A percentile compares a stretch with the other conserved stretches of the same genome.
Conservation (phyloP, 495 filamentous ascomycete genomes). For the Halenospora varia region DNA sequence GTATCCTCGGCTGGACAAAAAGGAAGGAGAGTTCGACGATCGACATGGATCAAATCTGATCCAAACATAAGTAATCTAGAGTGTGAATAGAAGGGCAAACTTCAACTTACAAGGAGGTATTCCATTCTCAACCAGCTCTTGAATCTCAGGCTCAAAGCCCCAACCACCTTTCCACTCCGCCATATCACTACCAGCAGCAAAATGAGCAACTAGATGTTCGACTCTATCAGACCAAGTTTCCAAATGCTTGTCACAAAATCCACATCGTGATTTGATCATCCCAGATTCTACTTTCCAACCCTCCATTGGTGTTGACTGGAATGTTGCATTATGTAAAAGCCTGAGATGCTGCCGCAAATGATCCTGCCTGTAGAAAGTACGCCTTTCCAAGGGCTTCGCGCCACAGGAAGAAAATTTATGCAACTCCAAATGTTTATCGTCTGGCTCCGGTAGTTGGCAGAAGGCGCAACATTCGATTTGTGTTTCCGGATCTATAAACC, state of each 20-base stretch:
- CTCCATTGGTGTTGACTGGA: background rate
- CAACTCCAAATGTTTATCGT: background rate
- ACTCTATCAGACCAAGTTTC: constrained; percentile 28
- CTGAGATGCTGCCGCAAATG: background rate
- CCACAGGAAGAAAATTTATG: background rate
- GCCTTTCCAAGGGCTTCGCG: background rate
- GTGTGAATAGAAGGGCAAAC: background rate
- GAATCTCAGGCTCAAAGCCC: constrained; percentile 55
- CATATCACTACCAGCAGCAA: constrained; percentile 59
- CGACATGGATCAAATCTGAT: constrained; percentile 47
- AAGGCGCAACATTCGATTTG: background rate
- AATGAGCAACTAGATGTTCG: constrained; percentile 62
- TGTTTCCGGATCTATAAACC: background rate
- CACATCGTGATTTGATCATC: background rate
- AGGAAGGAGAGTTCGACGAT: constrained; percentile 42
- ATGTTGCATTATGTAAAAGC: background rate
- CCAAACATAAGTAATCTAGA: background rate
- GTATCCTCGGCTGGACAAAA: constrained; percentile 33
- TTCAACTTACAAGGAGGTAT: constrained; percentile 38
- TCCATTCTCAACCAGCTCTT: constrained; percentile 54
- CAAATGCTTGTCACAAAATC: background rate
- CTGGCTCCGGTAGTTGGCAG: background rate
- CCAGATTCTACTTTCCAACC: background rate
- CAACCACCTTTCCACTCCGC: constrained; percentile 64
- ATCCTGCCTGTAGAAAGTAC: background rate